Evolutionary conservation across 768 basidiomycete species (phyloP).

Genomic region (Steccherinum ochraceum): DNA sequence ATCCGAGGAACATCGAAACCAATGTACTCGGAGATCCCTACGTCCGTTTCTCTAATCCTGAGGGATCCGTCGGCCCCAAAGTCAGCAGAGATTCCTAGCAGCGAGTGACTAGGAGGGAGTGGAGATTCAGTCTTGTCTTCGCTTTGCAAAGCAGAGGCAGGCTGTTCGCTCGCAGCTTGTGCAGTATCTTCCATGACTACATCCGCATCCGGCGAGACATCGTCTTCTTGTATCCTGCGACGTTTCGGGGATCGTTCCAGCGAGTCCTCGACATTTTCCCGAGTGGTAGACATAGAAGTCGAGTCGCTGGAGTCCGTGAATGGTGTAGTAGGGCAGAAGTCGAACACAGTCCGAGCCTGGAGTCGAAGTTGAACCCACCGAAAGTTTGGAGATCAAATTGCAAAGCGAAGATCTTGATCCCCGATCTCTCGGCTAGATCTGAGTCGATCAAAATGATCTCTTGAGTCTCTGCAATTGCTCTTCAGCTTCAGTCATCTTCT

Average conservation of each 20-base stretch:
- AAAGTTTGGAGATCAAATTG: constrained; percentile 9
- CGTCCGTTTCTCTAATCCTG: constrained; percentile 67
- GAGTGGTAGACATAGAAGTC: constrained; percentile 11
- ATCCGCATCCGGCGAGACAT: constrained; percentile 6
- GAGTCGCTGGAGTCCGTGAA: constrained; percentile 7
- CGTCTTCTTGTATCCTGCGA: constrained; percentile 24
- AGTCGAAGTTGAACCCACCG: constrained; percentile 9
- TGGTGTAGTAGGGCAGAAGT: constrained; percentile 2
- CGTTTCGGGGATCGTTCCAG: constrained; percentile 31
- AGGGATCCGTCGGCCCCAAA: constrained; percentile 43
- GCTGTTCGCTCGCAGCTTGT: not conserved
- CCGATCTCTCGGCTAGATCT: no score
- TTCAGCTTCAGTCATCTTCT: no score
- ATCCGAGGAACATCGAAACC: constrained; percentile 63
- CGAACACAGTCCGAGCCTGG: no score
- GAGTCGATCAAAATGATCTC: no score
- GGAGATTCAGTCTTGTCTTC: constrained; percentile 16
- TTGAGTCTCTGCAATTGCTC: no score
- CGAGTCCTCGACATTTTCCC: constrained; percentile 13
- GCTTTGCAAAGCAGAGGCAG: constrained; percentile 3
- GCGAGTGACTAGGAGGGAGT: constrained; percentile 69
- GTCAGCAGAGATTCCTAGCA: constrained; percentile 54
- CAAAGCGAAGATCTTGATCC: no score
- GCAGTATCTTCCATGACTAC: constrained; percentile 11
- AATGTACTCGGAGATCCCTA: constrained; percentile 88